phyloP scores from a whole-genome alignment of 805 yeast genomes.

The Spathaspora hagerdaliae region DNA sequence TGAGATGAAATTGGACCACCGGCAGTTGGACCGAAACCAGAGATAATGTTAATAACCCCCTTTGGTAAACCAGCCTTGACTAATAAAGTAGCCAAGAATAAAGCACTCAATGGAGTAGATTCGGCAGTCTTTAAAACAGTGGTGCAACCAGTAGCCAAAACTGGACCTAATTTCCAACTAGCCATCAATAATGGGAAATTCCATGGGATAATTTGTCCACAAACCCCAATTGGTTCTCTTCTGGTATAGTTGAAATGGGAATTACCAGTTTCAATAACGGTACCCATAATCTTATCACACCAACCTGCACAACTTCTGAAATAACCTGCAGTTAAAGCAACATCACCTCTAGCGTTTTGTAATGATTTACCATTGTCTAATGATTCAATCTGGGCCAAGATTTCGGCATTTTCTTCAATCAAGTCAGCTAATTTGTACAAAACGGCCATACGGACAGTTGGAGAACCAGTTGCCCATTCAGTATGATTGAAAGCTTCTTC shows the following conservation, averaged over 20 bases:
- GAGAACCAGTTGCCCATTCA: conserved; percentile 66
- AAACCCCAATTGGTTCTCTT: conserved; percentile 91
- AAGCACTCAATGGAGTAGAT: conserved; percentile 85
- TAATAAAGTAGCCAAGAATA: conserved; percentile 64
- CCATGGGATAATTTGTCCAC: conserved; percentile 97
- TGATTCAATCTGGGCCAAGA: conserved; percentile 76
- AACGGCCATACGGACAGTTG: conserved; percentile 59
- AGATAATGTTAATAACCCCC: conserved; percentile 83
- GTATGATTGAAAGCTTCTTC: conserved; percentile 60
- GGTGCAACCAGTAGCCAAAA: conserved; percentile 85
- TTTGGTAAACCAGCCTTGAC: conserved; percentile 86
- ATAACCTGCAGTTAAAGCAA: conserved; percentile 62
- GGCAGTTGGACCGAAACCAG: conserved; percentile 82
- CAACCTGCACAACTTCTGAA: conserved; percentile 86
- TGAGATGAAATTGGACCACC: conserved; percentile 80
- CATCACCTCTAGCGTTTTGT: conserved; percentile 67
- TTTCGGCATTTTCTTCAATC: conserved; percentile 67
- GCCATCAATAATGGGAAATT: conserved; percentile 93
- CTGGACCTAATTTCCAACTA: conserved; percentile 94
- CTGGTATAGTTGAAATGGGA: conserved; percentile 73
- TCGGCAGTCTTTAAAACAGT: conserved; percentile 88
- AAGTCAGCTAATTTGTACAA: conserved; percentile 73
- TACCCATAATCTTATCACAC: conserved; percentile 84
- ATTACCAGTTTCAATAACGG: conserved; percentile 68
- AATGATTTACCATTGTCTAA: conserved; percentile 87